Conservation (phyloP, 352 stramenopile genomes). For the Globisporangium orthogonon region DNA sequence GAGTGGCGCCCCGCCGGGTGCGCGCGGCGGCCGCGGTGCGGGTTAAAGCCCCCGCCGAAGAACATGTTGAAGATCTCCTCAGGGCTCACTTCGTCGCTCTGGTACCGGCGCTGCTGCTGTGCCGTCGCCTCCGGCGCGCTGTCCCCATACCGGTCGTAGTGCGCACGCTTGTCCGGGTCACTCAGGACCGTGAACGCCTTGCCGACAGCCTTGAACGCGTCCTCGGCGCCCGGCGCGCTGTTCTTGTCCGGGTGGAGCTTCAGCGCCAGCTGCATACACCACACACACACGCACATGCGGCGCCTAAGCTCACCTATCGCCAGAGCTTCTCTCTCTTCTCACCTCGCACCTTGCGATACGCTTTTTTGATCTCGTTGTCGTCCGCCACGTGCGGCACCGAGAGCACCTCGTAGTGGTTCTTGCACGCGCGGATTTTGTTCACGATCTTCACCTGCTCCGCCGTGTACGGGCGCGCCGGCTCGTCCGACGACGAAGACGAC, state of each 20-base stretch:
- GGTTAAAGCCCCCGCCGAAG: slow-evolving; percentile 77
- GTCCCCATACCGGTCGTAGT: slow-evolving; percentile 83
- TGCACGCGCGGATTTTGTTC: slow-evolving; percentile 83
- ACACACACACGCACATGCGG: not conserved
- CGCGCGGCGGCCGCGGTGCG: slow-evolving; percentile 29
- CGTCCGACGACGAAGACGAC: slow-evolving; percentile 18
- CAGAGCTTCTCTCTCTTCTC: too few species aligned
- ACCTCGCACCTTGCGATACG: slow-evolving; percentile 78
- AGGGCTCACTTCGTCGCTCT: slow-evolving; percentile 84
- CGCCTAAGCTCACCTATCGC: not conserved
- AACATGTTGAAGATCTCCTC: slow-evolving; percentile 93
- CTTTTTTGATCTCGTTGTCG: slow-evolving; percentile 88
- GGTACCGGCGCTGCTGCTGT: slow-evolving; percentile 40
- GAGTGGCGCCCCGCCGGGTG: slow-evolving; percentile 4
- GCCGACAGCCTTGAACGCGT: slow-evolving; percentile 95
- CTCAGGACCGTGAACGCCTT: slow-evolving; percentile 93
- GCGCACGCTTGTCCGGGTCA: slow-evolving; percentile 81
- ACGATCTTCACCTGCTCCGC: slow-evolving; percentile 80
- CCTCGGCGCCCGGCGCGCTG: slow-evolving; percentile 92
- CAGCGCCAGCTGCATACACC: slow-evolving; percentile 60
- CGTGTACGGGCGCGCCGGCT: slow-evolving; percentile 59
- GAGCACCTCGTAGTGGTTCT: slow-evolving; percentile 88
- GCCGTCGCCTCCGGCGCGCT: slow-evolving; percentile 32
- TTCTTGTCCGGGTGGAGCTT: slow-evolving; percentile 95
- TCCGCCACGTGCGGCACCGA: slow-evolving; percentile 59